Evolutionary conservation across 2,329 filamentous ascomycete species (phyloP).

Genomic region (Talaromyces verruculosus): DNA sequence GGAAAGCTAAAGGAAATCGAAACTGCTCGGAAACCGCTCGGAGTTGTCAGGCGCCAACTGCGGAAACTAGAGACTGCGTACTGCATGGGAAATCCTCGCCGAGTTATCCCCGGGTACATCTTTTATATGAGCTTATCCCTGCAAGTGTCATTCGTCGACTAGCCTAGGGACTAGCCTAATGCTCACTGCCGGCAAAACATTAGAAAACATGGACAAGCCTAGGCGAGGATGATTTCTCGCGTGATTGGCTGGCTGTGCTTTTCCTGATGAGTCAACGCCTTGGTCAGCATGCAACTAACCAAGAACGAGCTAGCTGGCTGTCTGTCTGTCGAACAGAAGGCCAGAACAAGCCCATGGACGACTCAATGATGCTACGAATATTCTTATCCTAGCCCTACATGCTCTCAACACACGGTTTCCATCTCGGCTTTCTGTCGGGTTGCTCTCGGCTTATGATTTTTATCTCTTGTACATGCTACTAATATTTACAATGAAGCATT

Average conservation of each 20-base stretch:
- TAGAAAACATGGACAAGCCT: background rate
- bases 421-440: conserved; percentile 6
- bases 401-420: background rate
- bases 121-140: background rate
- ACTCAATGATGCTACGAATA: background rate
- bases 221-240: background rate
- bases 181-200: conserved; percentile 4
- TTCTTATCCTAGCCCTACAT: background rate
- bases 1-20: too few relatives aligned
- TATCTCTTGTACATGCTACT: background rate
- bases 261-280: background rate
- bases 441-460: background rate
- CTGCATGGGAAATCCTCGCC: background rate
- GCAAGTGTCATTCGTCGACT: background rate
- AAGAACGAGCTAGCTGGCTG: background rate
- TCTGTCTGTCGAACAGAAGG: background rate
- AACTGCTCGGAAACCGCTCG: background rate
- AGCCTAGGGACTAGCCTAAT: too few relatives aligned
- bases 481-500: background rate
- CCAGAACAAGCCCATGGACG: background rate
- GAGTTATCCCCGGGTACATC: conserved; percentile 1
- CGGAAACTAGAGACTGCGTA: background rate
- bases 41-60: background rate
- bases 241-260: background rate
- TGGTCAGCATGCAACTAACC: background rate